Conservation (phyloP, 345 rosid genomes). For the Brassica nigra region DNA sequence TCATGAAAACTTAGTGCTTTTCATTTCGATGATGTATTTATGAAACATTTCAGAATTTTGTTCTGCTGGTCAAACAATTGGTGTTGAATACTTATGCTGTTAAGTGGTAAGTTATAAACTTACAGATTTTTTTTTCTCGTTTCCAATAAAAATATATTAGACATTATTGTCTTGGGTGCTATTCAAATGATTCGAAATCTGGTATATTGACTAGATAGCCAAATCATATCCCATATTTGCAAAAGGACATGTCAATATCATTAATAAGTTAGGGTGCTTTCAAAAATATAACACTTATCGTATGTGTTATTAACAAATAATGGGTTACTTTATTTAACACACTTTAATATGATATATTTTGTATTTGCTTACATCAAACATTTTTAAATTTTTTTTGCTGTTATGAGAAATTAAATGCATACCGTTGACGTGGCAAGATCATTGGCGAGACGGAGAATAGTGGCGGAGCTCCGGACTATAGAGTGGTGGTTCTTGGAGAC, state of each 20-base stretch:
- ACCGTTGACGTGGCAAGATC: constrained; percentile 52
- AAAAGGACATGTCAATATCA: neutral
- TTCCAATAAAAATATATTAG: neutral
- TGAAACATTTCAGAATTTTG: neutral
- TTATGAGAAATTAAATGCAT: neutral
- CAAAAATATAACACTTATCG: neutral
- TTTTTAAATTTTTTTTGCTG: neutral
- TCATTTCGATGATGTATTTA: neutral
- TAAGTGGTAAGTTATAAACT: neutral
- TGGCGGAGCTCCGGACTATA: constrained; percentile 32
- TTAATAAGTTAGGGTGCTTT: neutral
- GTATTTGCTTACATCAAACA: neutral
- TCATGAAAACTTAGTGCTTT: neutral
- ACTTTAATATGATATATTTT: neutral
- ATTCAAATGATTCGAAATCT: neutral
- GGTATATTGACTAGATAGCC: neutral
- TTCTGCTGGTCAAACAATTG: neutral
- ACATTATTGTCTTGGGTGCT: neutral
- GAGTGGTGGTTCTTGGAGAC: neutral
- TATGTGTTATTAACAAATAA: neutral
- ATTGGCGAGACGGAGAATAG: constrained; percentile 33
- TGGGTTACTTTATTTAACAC: neutral
- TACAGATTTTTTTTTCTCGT: neutral
- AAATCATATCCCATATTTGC: neutral
- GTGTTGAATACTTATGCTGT: neutral